phyloP scores from a whole-genome alignment of 495 filamentous ascomycete genomes.

The Neurospora sp. region DNA sequence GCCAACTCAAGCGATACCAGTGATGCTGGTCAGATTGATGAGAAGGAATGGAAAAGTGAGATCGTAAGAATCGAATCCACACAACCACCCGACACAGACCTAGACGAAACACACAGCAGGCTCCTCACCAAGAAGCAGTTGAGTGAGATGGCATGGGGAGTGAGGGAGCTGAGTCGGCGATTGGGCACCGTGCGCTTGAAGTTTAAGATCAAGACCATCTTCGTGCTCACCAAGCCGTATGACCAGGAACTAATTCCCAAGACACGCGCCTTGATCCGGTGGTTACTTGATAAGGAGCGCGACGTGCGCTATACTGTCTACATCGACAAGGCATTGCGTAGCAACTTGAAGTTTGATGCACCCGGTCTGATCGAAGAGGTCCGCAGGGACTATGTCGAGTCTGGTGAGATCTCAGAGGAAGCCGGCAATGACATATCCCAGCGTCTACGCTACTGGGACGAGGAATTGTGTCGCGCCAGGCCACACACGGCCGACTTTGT shows the following conservation, averaged over 20 bases:
- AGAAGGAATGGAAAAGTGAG: conserved; percentile 31
- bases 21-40: conserved; percentile 31
- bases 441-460: conserved; percentile 74
- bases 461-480: conserved; percentile 59
- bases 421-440: conserved; percentile 44
- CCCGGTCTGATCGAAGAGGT: conserved; percentile 45
- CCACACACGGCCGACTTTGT: conserved; percentile 92
- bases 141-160: conserved; percentile 91
- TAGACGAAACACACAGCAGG: conserved; percentile 31
- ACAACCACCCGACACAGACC: conserved; percentile 2
- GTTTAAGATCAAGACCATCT: conserved; percentile 71
- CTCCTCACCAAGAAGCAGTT: conserved; percentile 88
- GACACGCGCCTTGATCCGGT: conserved; percentile 67
- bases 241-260: conserved; percentile 72
- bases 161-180: conserved; percentile 80
- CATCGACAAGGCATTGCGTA: conserved; percentile 64
- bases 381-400: conserved; percentile 17
- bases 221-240: conserved; percentile 80
- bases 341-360: conserved; percentile 62
- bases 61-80: conserved; percentile 19
- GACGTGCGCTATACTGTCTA: conserved; percentile 63
- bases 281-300: conserved; percentile 74
- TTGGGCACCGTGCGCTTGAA: conserved; percentile 69
- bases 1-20: neutral
- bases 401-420: conserved; percentile 13